Evolutionary conservation across 202 grass and related monocot species (phyloP), one percentile per base, ranked within the genome.

Genomic region (Brachypodium distachyon): DNA sequence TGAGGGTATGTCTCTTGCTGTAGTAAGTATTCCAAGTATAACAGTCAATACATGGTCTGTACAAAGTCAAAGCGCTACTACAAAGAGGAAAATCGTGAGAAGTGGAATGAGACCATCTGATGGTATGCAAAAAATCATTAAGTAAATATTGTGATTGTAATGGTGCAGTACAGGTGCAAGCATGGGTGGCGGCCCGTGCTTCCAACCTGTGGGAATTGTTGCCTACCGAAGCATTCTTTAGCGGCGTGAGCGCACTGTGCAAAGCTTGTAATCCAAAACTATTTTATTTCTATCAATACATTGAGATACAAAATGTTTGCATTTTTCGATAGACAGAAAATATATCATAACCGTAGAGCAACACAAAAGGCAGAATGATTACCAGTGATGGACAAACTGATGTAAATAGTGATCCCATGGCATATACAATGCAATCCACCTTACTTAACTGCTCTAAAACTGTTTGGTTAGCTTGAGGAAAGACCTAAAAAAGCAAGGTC

Each of bases 371-470:
- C 73, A 76, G 49, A 46, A 34, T 41, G 44, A 39, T 79, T 93
- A 97, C 94, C 94, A 97, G 79, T 51, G 94, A 93, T 58, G 94
- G 94, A 72, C 94, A 97, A 56, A 97, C 29, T 54, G 94, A 97
- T 74, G 94, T 97, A 82, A 91, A 97, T 66, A 97, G 86, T 18
- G 94, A 97, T 39, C 94, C 94, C 94, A 97, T 91, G 46, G 91
- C 91, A 93, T 97, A 97, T 49, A 97, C 94, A 80, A 97, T 68
- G 42, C 88, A 97, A 82, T 97, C 86, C 63, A 91, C 91, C 78
- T 85, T 93, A 74, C 40, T 83, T 84, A 97, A 80, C 86, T 97
- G 86, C 74, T 97, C 94, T 81, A 91, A 37, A 84, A 97, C 91
- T 88, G 87, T 91, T 60, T 56, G 82, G 76, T 97, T 97, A 79